Conservation (phyloP, 202 grass and related monocot genomes). For the Schoenoplectus tabernaemontani region DNA sequence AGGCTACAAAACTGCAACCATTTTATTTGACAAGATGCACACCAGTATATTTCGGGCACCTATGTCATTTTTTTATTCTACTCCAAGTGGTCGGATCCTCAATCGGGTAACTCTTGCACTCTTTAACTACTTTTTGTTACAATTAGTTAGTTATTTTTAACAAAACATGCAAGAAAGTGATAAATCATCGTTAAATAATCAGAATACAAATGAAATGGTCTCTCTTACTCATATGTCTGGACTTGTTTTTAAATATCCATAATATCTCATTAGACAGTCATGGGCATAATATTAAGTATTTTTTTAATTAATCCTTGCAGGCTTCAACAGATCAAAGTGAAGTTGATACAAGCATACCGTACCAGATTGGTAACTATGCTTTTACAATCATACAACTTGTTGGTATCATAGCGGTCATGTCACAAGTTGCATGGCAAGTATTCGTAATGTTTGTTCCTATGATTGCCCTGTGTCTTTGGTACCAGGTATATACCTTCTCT, state of each 20-base stretch:
- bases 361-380: conserved; percentile 38
- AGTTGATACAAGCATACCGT: conserved; percentile 51
- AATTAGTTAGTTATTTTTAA: neutral
- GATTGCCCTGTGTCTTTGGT: conserved; percentile 50
- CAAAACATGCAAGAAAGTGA: neutral
- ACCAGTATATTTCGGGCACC: conserved; percentile 66
- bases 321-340: conserved; percentile 82
- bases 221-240: neutral
- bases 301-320: conserved; percentile 21
- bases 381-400: conserved; percentile 59
- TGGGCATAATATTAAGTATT: neutral
- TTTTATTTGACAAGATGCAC: conserved; percentile 78
- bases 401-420: conserved; percentile 77
- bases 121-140: too few relatives aligned
- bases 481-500: conserved; percentile 47
- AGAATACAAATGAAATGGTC: neutral
- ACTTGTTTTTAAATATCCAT: neutral
- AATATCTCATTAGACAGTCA: neutral
- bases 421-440: conserved; percentile 78
- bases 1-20: conserved; percentile 60
- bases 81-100: conserved; percentile 73
- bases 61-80: conserved; percentile 91
- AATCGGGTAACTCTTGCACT: too few relatives aligned
- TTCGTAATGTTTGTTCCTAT: conserved; percentile 75
- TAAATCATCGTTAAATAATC: neutral